Evolutionary conservation across 208 protist species (phyloP).

Genomic region (Crithidia bombi): DNA sequence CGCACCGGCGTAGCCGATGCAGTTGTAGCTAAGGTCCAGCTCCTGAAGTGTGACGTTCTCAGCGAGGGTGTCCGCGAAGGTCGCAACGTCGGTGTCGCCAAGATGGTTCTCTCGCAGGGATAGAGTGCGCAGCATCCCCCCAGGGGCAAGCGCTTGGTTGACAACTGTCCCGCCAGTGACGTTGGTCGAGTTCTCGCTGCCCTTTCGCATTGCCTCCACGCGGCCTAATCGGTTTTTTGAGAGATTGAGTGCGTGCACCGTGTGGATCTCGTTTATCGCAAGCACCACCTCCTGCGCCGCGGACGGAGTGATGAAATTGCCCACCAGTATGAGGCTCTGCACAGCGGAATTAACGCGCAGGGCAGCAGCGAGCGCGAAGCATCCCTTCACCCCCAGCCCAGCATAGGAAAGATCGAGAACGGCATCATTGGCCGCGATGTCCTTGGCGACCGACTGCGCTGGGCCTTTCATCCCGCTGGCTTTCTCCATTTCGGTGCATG

Average conservation of each 20-base stretch:
- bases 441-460: slow-evolving; percentile 58
- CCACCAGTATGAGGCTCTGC: slow-evolving; percentile 64
- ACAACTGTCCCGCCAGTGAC: slow-evolving; percentile 64
- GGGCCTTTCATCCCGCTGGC: slow-evolving; percentile 81
- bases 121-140: slow-evolving; percentile 58
- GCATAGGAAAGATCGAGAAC: slow-evolving; percentile 78
- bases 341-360: slow-evolving; percentile 74
- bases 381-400: slow-evolving; percentile 70
- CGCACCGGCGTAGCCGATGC: slow-evolving; percentile 78
- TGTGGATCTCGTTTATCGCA: slow-evolving; percentile 60
- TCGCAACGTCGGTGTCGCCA: slow-evolving; percentile 68
- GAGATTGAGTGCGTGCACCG: slow-evolving; percentile 70
- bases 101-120: slow-evolving; percentile 78
- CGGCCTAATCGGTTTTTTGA: slow-evolving; percentile 75
- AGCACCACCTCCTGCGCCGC: slow-evolving; percentile 68
- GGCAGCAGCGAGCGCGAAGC: slow-evolving; percentile 70
- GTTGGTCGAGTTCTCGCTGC: slow-evolving; percentile 3
- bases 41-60: slow-evolving; percentile 81
- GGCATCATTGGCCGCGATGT: slow-evolving; percentile 57
- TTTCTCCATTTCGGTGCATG: slow-evolving; percentile 57
- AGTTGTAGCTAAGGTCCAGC: slow-evolving; percentile 91
- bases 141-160: slow-evolving; percentile 57
- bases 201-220: slow-evolving; percentile 42
- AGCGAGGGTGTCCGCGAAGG: slow-evolving; percentile 69
- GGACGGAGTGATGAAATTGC: slow-evolving; percentile 79